phyloP scores from a whole-genome alignment of 345 rosid species.

The Firmiana major region DNA sequence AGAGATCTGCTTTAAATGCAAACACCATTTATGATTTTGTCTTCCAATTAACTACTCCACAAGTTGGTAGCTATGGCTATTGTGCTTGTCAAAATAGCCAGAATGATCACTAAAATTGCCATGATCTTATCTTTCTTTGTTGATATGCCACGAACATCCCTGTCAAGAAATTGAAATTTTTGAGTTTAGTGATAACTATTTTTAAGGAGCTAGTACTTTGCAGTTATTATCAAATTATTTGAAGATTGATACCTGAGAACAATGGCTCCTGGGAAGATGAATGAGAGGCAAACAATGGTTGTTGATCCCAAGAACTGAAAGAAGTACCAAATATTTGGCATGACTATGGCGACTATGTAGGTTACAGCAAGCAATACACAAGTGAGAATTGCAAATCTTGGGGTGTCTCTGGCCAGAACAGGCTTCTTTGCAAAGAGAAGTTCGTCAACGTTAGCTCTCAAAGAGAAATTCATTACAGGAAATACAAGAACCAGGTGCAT shows the following conservation, averaged over 20 bases:
- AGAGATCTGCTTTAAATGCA: neutral
- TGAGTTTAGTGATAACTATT: neutral
- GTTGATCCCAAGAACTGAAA: constrained; percentile 91
- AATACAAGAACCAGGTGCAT: neutral
- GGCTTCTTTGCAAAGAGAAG: constrained; percentile 49
- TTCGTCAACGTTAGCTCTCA: constrained; percentile 65
- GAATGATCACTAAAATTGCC: constrained; percentile 33
- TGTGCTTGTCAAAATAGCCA: constrained; percentile 37
- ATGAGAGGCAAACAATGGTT: constrained; percentile 68
- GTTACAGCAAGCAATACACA: constrained; percentile 27
- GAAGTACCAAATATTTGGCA: constrained; percentile 79
- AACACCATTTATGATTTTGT: neutral
- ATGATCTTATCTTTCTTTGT: constrained; percentile 38
- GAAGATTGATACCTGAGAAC: constrained; percentile 48
- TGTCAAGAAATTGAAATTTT: neutral
- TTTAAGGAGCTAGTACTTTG: neutral
- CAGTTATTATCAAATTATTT: too few species aligned
- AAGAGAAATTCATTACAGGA: constrained; percentile 78
- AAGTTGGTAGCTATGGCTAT: constrained; percentile 40
- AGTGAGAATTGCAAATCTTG: constrained; percentile 55
- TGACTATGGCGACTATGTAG: neutral
- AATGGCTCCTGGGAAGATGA: constrained; percentile 30
- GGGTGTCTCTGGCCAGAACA: constrained; percentile 39
- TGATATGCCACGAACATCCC: constrained; percentile 32
- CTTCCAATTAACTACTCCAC: constrained; percentile 9